A percentile compares a stretch with the other conserved stretches of the same genome.
phyloP scores from a whole-genome alignment of 1,284 basidiomycete species.

The Volvariella surrecta region DNA sequence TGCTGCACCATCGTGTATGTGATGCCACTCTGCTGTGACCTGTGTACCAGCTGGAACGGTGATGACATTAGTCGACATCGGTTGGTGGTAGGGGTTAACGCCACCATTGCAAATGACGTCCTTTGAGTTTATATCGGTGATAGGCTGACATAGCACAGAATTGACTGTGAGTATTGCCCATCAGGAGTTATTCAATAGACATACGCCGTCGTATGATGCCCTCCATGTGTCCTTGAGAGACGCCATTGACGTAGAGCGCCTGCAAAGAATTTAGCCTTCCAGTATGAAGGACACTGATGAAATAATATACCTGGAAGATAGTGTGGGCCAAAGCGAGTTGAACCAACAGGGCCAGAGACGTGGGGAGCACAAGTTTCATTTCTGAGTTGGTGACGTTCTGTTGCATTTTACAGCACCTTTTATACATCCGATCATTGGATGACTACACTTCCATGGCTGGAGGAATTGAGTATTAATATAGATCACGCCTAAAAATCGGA shows the following conservation, averaged over 20 bases:
- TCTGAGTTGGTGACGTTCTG: not conserved
- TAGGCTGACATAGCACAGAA: conserved; percentile 27
- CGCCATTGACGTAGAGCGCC: conserved; percentile 33
- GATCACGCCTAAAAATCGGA: too few relatives aligned
- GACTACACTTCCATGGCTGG: too few relatives aligned
- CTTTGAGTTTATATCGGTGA: conserved; percentile 45
- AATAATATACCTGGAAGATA: conserved; percentile 35
- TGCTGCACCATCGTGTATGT: conserved; percentile 36
- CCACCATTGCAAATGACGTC: conserved; percentile 54
- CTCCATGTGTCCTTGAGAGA: conserved; percentile 34
- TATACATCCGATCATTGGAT: too few relatives aligned
- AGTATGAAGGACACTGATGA: not conserved
- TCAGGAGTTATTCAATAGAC: conserved; percentile 11
- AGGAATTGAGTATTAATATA: too few relatives aligned
- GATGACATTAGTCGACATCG: conserved; percentile 41
- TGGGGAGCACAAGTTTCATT: conserved; percentile 11
- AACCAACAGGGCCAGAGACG: conserved; percentile 17
- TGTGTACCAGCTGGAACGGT: conserved; percentile 39
- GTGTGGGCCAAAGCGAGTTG: conserved; percentile 30
- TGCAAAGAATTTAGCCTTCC: conserved; percentile 6
- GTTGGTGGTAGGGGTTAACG: conserved; percentile 49
- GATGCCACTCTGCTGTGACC: conserved; percentile 47
- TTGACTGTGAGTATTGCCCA: not conserved
- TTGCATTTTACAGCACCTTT: too few relatives aligned
- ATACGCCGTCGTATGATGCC: conserved; percentile 44